Evolutionary conservation across 805 yeast genomes (phyloP).

Genomic region (Saturnispora saitoi): DNA sequence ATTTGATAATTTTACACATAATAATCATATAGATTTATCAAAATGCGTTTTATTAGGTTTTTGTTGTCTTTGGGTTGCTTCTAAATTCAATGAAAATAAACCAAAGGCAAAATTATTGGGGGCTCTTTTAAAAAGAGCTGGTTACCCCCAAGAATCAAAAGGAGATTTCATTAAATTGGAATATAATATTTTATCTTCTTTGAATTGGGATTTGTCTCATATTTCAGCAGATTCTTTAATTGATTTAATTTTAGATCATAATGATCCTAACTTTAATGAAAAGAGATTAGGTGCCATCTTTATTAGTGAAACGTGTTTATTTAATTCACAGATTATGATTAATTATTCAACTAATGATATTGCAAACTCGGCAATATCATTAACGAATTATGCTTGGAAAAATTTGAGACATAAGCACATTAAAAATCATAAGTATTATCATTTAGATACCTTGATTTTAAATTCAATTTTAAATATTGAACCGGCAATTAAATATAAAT

Average conservation of each 20-base stretch:
- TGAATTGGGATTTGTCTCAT: slow-evolving; percentile 55
- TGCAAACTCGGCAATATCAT: slow-evolving; percentile 42
- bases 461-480: slow-evolving; percentile 20
- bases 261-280: slow-evolving; percentile 33
- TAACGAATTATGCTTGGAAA: slow-evolving; percentile 39
- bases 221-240: slow-evolving; percentile 59
- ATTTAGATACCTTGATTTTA: slow-evolving; percentile 23
- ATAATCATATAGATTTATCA: slow-evolving; percentile 25
- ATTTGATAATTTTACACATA: slow-evolving; percentile 33
- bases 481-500: slow-evolving; percentile 21
- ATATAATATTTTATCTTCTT: slow-evolving; percentile 50
- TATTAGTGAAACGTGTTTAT: slow-evolving; percentile 58
- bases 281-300: slow-evolving; percentile 50
- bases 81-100: slow-evolving; percentile 41
- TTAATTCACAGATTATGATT: slow-evolving; percentile 50
- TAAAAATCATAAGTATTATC: slow-evolving; percentile 23
- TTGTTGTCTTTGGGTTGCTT: slow-evolving; percentile 39
- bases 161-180: slow-evolving; percentile 54
- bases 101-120: slow-evolving; percentile 37
- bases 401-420: slow-evolving; percentile 30
- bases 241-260: slow-evolving; percentile 39
- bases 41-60: slow-evolving; percentile 34
- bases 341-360: slow-evolving; percentile 37
- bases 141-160: slow-evolving; percentile 20
- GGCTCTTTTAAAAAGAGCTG: slow-evolving; percentile 26